phyloP scores from a whole-genome alignment of 805 yeast genomes.

The Candida coquimbonensis region DNA sequence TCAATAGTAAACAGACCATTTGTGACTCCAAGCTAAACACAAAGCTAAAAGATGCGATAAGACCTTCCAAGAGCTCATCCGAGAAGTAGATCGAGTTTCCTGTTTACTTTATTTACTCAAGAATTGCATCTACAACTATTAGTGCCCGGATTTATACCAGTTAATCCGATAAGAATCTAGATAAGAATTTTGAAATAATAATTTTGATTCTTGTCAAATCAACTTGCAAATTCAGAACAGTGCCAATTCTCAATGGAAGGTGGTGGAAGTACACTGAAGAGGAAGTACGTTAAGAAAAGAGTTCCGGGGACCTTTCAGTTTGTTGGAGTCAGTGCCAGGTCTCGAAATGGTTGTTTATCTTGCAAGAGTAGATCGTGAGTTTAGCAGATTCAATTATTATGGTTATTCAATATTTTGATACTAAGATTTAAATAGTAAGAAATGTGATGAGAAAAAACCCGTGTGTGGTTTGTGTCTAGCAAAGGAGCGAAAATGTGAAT shows the following conservation, averaged over 20 bases:
- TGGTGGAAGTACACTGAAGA: background rate
- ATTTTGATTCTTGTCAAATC: background rate
- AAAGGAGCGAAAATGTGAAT: background rate
- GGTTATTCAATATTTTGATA: background rate
- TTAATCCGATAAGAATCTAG: too few species aligned
- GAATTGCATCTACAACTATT: too few species aligned
- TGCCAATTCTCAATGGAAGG: background rate
- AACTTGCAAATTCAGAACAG: background rate
- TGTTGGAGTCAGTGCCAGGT: constrained; percentile 3
- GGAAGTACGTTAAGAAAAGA: constrained; percentile 1
- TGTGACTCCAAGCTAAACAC: too few species aligned
- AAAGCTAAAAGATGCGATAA: too few species aligned
- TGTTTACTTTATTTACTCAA: too few species aligned
- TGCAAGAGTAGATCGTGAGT: constrained; percentile 4
- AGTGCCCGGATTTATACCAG: too few species aligned
- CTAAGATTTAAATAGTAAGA: background rate
- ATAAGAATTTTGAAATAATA: too few species aligned
- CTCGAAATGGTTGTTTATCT: constrained; percentile 3
- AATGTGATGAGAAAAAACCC: constrained; percentile 1
- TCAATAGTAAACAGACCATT: too few species aligned
- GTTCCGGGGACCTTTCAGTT: constrained; percentile 2
- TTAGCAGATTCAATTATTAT: background rate
- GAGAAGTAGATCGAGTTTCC: too few species aligned
- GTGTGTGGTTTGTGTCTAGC: constrained; percentile 1
- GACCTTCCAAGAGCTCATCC: too few species aligned